Base-by-base conservation (phyloP, 306 rosid species). In the Cicer yamashitae region DNA sequence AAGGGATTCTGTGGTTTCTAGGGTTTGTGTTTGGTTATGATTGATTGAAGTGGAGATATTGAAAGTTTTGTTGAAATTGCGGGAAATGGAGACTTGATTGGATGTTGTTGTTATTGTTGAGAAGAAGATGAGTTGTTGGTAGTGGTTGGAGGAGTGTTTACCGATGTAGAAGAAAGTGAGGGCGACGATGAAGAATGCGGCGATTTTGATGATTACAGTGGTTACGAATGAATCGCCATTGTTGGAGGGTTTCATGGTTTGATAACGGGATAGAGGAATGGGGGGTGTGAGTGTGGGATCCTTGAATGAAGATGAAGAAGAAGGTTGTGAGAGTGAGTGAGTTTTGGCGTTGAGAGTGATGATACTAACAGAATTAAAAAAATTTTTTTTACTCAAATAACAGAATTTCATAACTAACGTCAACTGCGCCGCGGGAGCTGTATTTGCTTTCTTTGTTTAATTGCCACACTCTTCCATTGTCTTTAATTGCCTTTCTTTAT, bases 91-190 rank as follows among this genome's bases (percentile, higher is more conserved):
- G 50, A 91, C 90, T 3, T 79, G 37, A 9, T 60, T 15, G 77
- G 77, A 7, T 8, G 53, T 8, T 7, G 50, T 0, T 7, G 69
- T 11, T 1, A 22, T 1, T 67, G 81, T 9, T 73, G 88, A 40
- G 89, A 85, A 86, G 96, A 90, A 90, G 81, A 90, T 71, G 85
- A 89, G 93, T 73, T 86, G 97, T 67, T 72, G 84, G 77, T 79
- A 57, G 20, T 84, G 79, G 14, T 81, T 80, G 70, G 97, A 84
- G 89, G 87, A 87, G 61, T 86, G 88, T 75, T 88, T 85, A 5
- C 98, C 96, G 0, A 91, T 46, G 90, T 84, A 92, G 77, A 90
- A 90, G 86, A 89, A 87, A 1, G 96, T 76, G 15, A 67, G 10
- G 1, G 91, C 69, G 9, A 89, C 40, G 30, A 85, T 14, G 73